Conservation (phyloP, 1,284 basidiomycete species). For the Takashimella koratensis region DNA sequence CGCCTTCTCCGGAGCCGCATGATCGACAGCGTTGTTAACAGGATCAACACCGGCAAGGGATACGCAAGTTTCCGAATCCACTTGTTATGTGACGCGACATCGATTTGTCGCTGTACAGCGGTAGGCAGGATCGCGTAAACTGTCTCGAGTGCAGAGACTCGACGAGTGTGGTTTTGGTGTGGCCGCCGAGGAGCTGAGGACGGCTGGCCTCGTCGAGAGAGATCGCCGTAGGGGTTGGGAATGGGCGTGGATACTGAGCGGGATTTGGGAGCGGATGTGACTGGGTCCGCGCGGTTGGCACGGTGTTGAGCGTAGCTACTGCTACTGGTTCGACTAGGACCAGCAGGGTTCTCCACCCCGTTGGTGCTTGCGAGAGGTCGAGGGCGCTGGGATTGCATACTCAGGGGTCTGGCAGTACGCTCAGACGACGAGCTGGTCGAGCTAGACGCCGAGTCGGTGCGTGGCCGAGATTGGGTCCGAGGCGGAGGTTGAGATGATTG, state of each 20-base stretch:
- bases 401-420: conserved; percentile 2
- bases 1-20: not conserved
- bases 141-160: not conserved
- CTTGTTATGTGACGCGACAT: not conserved
- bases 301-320: conserved; percentile 12
- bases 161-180: not conserved
- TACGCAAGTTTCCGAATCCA: not conserved
- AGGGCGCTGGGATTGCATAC: not conserved
- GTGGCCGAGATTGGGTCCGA: conserved; percentile 3
- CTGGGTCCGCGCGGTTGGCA: conserved; percentile 2
- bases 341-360: conserved; percentile 8
- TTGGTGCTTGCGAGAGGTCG: not conserved
- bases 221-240: not conserved
- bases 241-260: not conserved
- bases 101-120: not conserved
- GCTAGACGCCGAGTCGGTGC: conserved; percentile 1
- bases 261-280: not conserved
- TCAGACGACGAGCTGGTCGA: conserved; percentile 15
- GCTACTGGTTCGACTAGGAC: conserved; percentile 4
- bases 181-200: not conserved
- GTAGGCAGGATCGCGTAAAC: not conserved
- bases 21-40: conserved; percentile 1
- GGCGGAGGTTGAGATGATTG: not conserved
- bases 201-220: not conserved
- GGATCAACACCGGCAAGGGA: not conserved